Evolutionary conservation across 768 basidiomycete species (phyloP).

Genomic region (Daedaleopsis nitida): DNA sequence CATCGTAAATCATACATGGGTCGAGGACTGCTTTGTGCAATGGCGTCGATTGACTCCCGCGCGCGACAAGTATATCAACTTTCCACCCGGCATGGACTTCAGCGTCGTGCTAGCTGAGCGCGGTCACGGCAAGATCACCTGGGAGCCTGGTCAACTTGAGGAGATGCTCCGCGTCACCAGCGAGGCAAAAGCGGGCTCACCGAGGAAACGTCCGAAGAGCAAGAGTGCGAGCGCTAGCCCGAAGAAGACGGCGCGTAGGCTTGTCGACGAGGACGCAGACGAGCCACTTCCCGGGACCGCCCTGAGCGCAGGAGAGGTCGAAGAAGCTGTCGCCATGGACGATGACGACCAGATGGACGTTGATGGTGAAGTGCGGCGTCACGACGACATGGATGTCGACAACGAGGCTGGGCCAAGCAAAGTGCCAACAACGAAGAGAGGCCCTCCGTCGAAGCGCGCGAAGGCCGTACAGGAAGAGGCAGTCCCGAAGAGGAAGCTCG

Average conservation of each 20-base stretch:
- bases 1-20: conserved; percentile 87
- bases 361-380: conserved; percentile 9
- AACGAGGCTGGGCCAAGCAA: conserved; percentile 19
- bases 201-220: conserved; percentile 5
- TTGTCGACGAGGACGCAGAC: conserved; percentile 18
- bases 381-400: conserved; percentile 23
- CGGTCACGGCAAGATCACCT: conserved; percentile 25
- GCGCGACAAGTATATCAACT: conserved; percentile 66
- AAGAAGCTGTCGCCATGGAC: conserved; percentile 23
- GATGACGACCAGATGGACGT: conserved; percentile 22
- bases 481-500: conserved; percentile 9
- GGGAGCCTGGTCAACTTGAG: conserved; percentile 33
- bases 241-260: conserved; percentile 1
- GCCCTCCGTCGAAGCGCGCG: conserved; percentile 2
- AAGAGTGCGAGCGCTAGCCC: conserved; percentile 13
- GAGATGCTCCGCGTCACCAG: conserved; percentile 33
- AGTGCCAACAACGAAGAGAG: conserved; percentile 5
- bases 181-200: conserved; percentile 12
- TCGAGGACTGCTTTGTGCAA: conserved; percentile 85
- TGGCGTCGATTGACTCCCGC: conserved; percentile 75
- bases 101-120: conserved; percentile 40
- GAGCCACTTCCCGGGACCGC: conserved; percentile 19
- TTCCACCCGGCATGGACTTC: conserved; percentile 71
- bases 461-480: conserved; percentile 2
- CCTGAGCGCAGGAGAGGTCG: conserved; percentile 30